A percentile compares a stretch with the other conserved stretches of the same genome.
These are phyloP conservation scores for Dendrocalamus latiflorus DNA, from an alignment of 202 grass and related monocot species.

Conservation along the genomic window DNA sequence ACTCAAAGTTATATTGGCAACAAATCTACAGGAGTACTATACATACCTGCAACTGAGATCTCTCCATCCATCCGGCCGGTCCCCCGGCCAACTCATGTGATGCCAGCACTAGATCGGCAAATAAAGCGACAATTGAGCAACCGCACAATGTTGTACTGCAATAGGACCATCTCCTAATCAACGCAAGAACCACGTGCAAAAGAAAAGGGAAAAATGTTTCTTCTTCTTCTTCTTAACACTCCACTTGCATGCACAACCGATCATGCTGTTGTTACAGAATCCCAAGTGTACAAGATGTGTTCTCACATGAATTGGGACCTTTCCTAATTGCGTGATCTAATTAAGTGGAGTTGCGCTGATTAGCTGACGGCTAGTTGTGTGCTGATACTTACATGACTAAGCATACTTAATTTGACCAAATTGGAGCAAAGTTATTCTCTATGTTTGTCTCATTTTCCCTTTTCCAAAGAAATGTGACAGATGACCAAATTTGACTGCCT, in stretches of 20 bases:
- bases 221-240: not conserved
- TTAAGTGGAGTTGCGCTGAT: not conserved
- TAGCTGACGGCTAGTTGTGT: not conserved
- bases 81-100: slow-evolving; percentile 22
- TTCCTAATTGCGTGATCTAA: not conserved
- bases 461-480: not conserved
- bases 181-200: slow-evolving; percentile 22
- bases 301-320: not conserved
- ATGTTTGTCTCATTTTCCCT: not conserved
- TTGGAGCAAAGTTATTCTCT: not conserved
- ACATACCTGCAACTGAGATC: slow-evolving; percentile 29
- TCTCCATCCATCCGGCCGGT: not conserved
- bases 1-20: not conserved
- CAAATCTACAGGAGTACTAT: slow-evolving; percentile 1
- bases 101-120: slow-evolving; percentile 10
- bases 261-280: not conserved
- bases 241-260: slow-evolving; percentile 25
- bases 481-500: slow-evolving; percentile 21
- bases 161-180: slow-evolving; percentile 11
- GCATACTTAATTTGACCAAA: not conserved
- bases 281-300: not conserved
- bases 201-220: not conserved
- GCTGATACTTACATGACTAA: not conserved
- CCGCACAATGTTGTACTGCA: not conserved
- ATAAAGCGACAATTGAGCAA: not conserved